phyloP scores from a whole-genome alignment of 805 yeast species.

The Myxozyma neglecta region DNA sequence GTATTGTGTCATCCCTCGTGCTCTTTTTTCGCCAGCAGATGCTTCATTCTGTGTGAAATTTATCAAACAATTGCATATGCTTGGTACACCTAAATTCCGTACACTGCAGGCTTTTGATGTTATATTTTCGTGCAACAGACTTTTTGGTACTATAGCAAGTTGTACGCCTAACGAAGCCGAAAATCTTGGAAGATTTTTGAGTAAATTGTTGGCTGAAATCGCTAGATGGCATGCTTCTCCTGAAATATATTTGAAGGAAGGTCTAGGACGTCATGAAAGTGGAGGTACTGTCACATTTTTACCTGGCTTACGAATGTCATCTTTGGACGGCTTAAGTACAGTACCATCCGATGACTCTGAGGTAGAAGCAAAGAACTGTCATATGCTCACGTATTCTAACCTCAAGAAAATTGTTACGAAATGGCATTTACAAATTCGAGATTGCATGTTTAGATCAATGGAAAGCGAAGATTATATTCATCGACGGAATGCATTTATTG shows the following conservation, averaged over 20 bases:
- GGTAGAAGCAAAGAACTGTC: constrained; percentile 20
- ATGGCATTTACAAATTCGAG: constrained; percentile 56
- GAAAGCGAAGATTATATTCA: constrained; percentile 66
- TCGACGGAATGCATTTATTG: constrained; percentile 74
- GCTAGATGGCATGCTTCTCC: constrained; percentile 48
- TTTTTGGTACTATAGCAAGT: constrained; percentile 62
- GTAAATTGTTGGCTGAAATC: constrained; percentile 52
- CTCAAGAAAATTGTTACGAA: constrained; percentile 48
- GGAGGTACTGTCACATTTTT: constrained; percentile 29
- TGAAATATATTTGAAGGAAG: constrained; percentile 39
- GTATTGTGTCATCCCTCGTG: constrained; percentile 71
- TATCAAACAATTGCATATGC: constrained; percentile 51
- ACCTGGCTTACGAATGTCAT: constrained; percentile 34
- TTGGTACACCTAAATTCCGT: constrained; percentile 44
- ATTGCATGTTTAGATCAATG: constrained; percentile 48
- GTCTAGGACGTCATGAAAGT: constrained; percentile 33
- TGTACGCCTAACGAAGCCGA: constrained; percentile 78
- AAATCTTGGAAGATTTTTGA: constrained; percentile 72
- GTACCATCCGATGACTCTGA: constrained; percentile 1
- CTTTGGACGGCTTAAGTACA: not conserved
- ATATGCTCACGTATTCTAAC: constrained; percentile 39
- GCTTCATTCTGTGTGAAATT: constrained; percentile 70
- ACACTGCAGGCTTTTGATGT: constrained; percentile 46
- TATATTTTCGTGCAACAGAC: constrained; percentile 38
- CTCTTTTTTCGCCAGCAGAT: constrained; percentile 76